A percentile compares a stretch with the other conserved stretches of the same genome.
These are phyloP conservation scores for Triticum monococcum DNA, from an alignment of 176 grass and related monocot species.

Conservation along the genomic window DNA sequence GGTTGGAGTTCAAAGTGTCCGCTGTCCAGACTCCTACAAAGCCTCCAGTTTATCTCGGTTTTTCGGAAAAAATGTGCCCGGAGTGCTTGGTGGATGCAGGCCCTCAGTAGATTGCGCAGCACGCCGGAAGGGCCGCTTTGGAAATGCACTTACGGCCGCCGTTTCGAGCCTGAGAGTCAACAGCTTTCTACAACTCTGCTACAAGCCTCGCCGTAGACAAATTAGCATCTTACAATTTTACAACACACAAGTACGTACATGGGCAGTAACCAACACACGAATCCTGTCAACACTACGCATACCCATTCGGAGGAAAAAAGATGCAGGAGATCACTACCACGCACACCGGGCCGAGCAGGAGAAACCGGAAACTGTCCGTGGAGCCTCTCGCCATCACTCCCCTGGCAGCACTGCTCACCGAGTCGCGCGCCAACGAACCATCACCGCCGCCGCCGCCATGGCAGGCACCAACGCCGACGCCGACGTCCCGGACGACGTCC, in stretches of 20 bases:
- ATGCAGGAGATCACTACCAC: constrained; percentile 3
- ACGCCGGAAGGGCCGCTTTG: too few species aligned
- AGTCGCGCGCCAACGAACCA: not conserved
- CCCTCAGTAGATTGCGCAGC: too few species aligned
- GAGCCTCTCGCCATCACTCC: not conserved
- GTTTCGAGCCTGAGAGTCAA: not conserved
- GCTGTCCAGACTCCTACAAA: too few species aligned
- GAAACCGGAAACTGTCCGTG: constrained; percentile 3
- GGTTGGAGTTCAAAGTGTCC: too few species aligned
- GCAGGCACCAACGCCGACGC: constrained; percentile 40
- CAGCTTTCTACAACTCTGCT: not conserved
- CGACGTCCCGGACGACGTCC: constrained; percentile 37
- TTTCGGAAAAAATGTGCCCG: too few species aligned
- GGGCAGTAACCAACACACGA: not conserved
- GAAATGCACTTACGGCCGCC: too few species aligned
- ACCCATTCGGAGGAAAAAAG: constrained; percentile 21
- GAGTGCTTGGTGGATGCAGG: too few species aligned
- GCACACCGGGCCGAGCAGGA: not conserved
- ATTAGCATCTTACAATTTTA: not conserved
- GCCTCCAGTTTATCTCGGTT: too few species aligned
- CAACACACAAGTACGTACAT: constrained; percentile 7
- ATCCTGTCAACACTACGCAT: not conserved
- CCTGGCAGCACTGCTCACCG: not conserved
- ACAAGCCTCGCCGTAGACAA: not conserved
- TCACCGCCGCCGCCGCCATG: constrained; percentile 2